Conservation (phyloP, 495 filamentous ascomycete species). For the Apodospora peruviana region DNA sequence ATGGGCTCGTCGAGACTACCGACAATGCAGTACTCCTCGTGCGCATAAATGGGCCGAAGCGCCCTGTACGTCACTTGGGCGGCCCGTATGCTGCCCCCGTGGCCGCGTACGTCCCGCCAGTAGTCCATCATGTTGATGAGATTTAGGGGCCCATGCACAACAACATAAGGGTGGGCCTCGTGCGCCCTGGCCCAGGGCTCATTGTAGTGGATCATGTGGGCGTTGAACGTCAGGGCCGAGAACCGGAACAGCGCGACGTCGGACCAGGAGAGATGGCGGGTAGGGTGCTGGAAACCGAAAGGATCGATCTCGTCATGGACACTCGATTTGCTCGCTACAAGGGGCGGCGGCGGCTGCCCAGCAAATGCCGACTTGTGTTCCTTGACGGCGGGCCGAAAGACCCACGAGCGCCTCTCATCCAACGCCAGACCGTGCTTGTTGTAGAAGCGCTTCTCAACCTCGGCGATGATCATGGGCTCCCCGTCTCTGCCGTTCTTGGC, state of each 20-base stretch:
- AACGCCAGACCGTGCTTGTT: slow-evolving; percentile 47
- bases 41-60: slow-evolving; percentile 53
- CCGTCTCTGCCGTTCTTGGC: slow-evolving; percentile 49
- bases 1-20: too few species aligned
- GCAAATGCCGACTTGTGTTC: neutral
- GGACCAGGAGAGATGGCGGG: slow-evolving; percentile 43
- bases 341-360: neutral
- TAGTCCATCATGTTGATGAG: slow-evolving; percentile 59
- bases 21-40: too few species aligned
- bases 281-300: slow-evolving; percentile 2
- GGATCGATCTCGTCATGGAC: slow-evolving; percentile 7
- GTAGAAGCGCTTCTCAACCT: slow-evolving; percentile 55
- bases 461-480: slow-evolving; percentile 60
- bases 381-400: slow-evolving; percentile 18
- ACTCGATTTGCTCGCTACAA: slow-evolving; percentile 9
- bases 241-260: slow-evolving; percentile 61
- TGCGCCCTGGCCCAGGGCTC: slow-evolving; percentile 51
- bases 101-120: slow-evolving; percentile 49
- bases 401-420: slow-evolving; percentile 45
- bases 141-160: slow-evolving; percentile 62
- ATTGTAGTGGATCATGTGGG: slow-evolving; percentile 69
- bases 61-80: slow-evolving; percentile 49
- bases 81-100: slow-evolving; percentile 2
- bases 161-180: slow-evolving; percentile 54
- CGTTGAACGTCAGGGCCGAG: slow-evolving; percentile 68